Conservation (phyloP, 106 monocot genomes). For the Triglochin maritima region DNA sequence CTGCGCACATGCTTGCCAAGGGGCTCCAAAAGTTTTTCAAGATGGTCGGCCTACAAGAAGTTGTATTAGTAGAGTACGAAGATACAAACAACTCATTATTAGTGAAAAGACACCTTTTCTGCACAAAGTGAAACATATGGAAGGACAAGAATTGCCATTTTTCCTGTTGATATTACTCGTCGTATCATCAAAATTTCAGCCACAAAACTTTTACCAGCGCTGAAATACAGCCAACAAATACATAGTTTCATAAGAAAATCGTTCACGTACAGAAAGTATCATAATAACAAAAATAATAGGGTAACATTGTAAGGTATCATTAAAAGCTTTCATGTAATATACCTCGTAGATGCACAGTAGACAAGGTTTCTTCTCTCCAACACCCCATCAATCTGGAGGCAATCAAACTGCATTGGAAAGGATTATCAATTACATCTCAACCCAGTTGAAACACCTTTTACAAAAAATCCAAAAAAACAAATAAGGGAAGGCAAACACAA, state of each 20-base stretch:
- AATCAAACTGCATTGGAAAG: constrained; percentile 64
- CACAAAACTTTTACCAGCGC: constrained; percentile 98
- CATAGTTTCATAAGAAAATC: neutral
- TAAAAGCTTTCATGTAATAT: neutral
- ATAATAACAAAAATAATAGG: too few species aligned
- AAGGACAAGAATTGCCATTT: constrained; percentile 93
- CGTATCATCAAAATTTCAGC: constrained; percentile 98
- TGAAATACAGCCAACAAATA: constrained; percentile 26
- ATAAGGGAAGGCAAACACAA: too few species aligned
- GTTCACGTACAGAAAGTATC: too few species aligned
- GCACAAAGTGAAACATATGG: constrained; percentile 98
- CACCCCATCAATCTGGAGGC: constrained; percentile 84
- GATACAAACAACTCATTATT: constrained; percentile 1
- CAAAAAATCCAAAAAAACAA: neutral
- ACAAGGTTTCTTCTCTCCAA: constrained; percentile 97
- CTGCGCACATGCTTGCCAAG: constrained; percentile 96
- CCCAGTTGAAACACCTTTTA: neutral
- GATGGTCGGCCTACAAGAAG: constrained; percentile 65
- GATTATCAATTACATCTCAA: neutral
- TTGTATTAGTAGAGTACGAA: neutral
- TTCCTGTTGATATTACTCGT: constrained; percentile 59
- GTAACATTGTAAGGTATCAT: too few species aligned
- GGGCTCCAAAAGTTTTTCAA: constrained; percentile 82
- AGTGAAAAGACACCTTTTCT: constrained; percentile 60
- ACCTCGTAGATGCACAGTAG: constrained; percentile 99